Conservation (phyloP, 352 stramenopile species). For the Phytophthora capsici region DNA sequence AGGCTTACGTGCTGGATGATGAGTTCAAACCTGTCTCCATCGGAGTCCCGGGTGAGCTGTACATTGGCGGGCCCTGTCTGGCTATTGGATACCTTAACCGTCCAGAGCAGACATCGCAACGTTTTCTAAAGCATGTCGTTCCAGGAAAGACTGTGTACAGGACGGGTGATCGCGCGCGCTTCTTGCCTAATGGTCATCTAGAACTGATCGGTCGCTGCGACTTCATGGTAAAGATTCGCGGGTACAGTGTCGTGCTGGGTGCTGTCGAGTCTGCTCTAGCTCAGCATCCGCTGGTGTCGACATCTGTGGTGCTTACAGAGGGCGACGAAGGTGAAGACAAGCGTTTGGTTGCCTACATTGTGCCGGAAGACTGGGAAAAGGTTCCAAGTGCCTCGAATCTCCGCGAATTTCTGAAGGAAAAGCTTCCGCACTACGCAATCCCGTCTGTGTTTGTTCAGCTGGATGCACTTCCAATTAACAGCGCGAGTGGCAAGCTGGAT, state of each 20-base stretch:
- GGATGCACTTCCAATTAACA: slow-evolving; percentile 88
- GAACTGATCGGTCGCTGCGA: slow-evolving; percentile 94
- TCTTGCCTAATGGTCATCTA: slow-evolving; percentile 90
- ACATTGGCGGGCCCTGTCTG: slow-evolving; percentile 87
- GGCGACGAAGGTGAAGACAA: slow-evolving; percentile 88
- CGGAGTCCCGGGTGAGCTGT: slow-evolving; percentile 81
- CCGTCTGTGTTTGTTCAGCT: slow-evolving; percentile 84
- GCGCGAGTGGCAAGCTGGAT: slow-evolving; percentile 89
- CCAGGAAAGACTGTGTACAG: slow-evolving; percentile 88
- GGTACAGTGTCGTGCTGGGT: slow-evolving; percentile 94
- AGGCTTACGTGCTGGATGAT: slow-evolving; percentile 82
- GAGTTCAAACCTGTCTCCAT: slow-evolving; percentile 63
- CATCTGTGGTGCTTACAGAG: slow-evolving; percentile 91
- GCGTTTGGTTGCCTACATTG: slow-evolving; percentile 93
- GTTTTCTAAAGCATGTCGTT: slow-evolving; percentile 77
- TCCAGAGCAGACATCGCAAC: slow-evolving; percentile 75
- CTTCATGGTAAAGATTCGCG: slow-evolving; percentile 97
- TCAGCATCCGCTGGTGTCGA: slow-evolving; percentile 84
- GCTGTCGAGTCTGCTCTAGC: slow-evolving; percentile 92
- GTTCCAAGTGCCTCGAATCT: slow-evolving; percentile 69
- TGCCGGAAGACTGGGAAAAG: slow-evolving; percentile 76
- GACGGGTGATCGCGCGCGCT: slow-evolving; percentile 92
- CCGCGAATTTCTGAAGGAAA: slow-evolving; percentile 71
- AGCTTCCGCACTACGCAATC: slow-evolving; percentile 86
- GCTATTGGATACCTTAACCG: slow-evolving; percentile 88